phyloP scores from a whole-genome alignment of 2,329 filamentous ascomycete genomes.

The Phoma herbarum region DNA sequence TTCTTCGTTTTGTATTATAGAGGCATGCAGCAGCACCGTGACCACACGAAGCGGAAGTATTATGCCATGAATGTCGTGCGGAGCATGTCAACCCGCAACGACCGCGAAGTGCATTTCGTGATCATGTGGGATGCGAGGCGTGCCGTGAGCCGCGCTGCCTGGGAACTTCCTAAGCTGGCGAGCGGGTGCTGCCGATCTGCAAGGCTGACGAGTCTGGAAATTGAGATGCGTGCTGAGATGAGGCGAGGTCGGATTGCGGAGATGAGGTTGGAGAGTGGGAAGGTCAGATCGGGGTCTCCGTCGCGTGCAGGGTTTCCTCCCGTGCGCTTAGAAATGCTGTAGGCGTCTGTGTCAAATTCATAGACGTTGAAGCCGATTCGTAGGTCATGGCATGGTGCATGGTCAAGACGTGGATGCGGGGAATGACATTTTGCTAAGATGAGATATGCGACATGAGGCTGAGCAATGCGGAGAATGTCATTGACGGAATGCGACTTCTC shows the following conservation, averaged over 20 bases:
- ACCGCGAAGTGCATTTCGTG: not conserved
- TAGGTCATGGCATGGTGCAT: not conserved
- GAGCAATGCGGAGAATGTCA: not conserved
- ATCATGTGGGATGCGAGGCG: not conserved
- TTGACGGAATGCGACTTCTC: not conserved
- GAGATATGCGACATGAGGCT: not conserved
- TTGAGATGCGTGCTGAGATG: not conserved
- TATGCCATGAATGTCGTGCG: not conserved
- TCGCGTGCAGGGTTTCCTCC: not conserved
- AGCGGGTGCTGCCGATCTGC: conserved; percentile 10
- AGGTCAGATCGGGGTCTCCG: conserved; percentile 1
- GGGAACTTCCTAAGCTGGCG: conserved; percentile 13
- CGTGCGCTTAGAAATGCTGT: no score
- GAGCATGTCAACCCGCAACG: no score
- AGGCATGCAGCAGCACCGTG: not conserved
- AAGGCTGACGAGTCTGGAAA: conserved; percentile 7
- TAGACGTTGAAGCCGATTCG: not conserved
- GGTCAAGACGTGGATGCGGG: not conserved
- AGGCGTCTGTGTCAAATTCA: no score
- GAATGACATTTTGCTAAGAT: not conserved
- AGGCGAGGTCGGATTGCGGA: conserved; percentile 9
- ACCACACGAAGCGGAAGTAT: not conserved
- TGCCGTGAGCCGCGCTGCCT: conserved; percentile 14
- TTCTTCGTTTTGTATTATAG: no score
- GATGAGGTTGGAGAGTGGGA: conserved; percentile 4